Percentiles rank a stretch among this genome's conserved stretches.
These are phyloP conservation scores for Bryum argenteum DNA, from an alignment of 225 moss, liverwort and hornwort genomes.

Conservation along the genomic window DNA sequence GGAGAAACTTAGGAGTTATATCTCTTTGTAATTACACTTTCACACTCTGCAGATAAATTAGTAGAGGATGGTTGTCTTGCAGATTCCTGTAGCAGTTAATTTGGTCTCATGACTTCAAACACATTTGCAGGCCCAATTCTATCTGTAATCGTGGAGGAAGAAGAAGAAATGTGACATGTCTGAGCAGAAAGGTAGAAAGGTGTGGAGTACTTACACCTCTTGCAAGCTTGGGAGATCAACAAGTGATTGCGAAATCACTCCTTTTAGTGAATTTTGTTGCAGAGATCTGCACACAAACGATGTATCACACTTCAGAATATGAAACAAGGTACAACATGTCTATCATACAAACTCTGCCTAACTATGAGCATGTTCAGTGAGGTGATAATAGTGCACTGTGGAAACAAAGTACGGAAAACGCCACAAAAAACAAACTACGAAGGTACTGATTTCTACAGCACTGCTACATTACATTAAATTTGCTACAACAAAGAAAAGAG, in stretches of 20 bases:
- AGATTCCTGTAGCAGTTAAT: conserved; percentile 33
- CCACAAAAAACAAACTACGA: no score
- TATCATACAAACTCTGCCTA: background rate
- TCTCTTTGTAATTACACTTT: no score
- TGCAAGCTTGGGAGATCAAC: conserved; percentile 49
- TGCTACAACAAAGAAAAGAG: background rate
- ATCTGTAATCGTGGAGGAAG: background rate
- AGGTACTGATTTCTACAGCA: no score
- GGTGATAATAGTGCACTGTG: no score
- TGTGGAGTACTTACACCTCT: conserved; percentile 43
- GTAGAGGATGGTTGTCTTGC: conserved; percentile 52
- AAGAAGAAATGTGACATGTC: background rate
- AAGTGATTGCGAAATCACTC: conserved; percentile 48
- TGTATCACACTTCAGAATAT: background rate
- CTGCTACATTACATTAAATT: no score
- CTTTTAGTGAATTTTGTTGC: conserved; percentile 45
- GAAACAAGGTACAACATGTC: background rate
- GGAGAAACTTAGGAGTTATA: no score
- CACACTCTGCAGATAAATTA: no score
- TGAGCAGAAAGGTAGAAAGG: conserved; percentile 8
- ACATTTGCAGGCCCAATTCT: background rate
- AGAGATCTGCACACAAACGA: conserved; percentile 34
- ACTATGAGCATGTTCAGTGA: background rate
- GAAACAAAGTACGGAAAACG: no score
- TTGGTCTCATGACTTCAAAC: background rate